Percentiles rank a stretch among this genome's conserved stretches.
These are phyloP conservation scores for Aspergillus asperescens DNA, from an alignment of 495 filamentous ascomycete species.

Conservation along the genomic window DNA sequence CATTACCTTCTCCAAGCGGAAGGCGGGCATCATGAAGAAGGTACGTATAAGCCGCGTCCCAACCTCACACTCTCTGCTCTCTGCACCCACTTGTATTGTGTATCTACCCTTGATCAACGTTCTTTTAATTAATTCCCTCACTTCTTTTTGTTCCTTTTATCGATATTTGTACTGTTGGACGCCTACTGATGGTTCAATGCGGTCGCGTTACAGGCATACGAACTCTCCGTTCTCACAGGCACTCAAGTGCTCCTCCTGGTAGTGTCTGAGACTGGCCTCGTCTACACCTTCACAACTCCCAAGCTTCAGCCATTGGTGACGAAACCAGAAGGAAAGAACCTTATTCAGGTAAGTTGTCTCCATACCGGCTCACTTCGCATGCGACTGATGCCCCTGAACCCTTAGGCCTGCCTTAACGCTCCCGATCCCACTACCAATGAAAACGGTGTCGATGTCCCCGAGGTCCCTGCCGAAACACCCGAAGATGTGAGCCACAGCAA, in stretches of 20 bases:
- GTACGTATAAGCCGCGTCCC: slow-evolving; percentile 48
- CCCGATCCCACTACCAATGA: slow-evolving; percentile 88
- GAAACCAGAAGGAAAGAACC: slow-evolving; percentile 98
- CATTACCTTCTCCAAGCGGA: slow-evolving; percentile 99
- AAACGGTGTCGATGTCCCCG: slow-evolving; percentile 75
- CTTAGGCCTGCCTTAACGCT: slow-evolving; percentile 92
- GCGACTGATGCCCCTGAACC: slow-evolving; percentile 2
- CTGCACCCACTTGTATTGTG: slow-evolving; percentile 9
- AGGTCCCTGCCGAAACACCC: slow-evolving; percentile 52
- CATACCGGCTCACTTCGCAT: not conserved
- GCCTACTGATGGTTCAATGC: slow-evolving; percentile 17
- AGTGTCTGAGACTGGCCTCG: slow-evolving; percentile 95
- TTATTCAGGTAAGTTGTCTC: slow-evolving; percentile 79
- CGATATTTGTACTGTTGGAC: not conserved
- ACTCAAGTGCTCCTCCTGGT: slow-evolving; percentile 97
- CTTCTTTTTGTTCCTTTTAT: not conserved
- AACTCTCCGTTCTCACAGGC: slow-evolving; percentile 94
- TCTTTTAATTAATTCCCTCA: not conserved
- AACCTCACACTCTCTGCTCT: slow-evolving; percentile 1
- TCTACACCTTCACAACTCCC: slow-evolving; percentile 99
- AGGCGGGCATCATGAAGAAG: slow-evolving; percentile 99
- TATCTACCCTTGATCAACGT: not conserved
- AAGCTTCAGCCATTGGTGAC: slow-evolving; percentile 99
- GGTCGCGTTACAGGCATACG: slow-evolving; percentile 69
- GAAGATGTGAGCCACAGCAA: slow-evolving; percentile 52